Evolutionary conservation across 345 rosid genomes (phyloP).

Genomic region (Jatropha curcas): DNA sequence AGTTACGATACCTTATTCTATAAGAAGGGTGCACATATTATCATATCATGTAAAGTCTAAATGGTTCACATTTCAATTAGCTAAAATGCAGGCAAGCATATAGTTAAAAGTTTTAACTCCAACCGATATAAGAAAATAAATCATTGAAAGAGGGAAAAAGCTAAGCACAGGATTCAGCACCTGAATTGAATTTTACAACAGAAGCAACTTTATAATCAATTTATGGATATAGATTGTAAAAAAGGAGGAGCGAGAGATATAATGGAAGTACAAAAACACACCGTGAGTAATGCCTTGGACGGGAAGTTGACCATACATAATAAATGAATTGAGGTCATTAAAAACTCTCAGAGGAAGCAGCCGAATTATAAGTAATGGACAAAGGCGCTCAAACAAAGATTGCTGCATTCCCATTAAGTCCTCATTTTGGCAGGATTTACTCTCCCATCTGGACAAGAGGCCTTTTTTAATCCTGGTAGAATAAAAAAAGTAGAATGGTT

Average conservation of each 20-base stretch:
- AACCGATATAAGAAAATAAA: too few species aligned
- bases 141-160: not conserved
- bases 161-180: not conserved
- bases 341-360: slow-evolving; percentile 84
- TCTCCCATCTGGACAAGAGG: slow-evolving; percentile 38
- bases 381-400: slow-evolving; percentile 68
- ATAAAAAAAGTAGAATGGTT: slow-evolving; percentile 2
- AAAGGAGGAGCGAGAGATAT: slow-evolving; percentile 1
- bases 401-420: slow-evolving; percentile 42
- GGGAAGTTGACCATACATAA: slow-evolving; percentile 58
- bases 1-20: not conserved
- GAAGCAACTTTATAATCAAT: not conserved
- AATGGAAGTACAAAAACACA: slow-evolving; percentile 27
- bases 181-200: slow-evolving; percentile 1
- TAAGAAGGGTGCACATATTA: not conserved
- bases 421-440: slow-evolving; percentile 31
- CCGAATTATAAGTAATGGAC: slow-evolving; percentile 80
- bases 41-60: not conserved
- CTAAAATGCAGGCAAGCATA: not conserved
- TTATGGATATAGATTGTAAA: slow-evolving; percentile 2
- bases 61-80: not conserved
- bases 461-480: slow-evolving; percentile 41
- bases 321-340: slow-evolving; percentile 47
- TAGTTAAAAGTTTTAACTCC: not conserved
- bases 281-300: slow-evolving; percentile 41